phyloP scores from a whole-genome alignment of 331 rosid species.

The Quercus phellos region DNA sequence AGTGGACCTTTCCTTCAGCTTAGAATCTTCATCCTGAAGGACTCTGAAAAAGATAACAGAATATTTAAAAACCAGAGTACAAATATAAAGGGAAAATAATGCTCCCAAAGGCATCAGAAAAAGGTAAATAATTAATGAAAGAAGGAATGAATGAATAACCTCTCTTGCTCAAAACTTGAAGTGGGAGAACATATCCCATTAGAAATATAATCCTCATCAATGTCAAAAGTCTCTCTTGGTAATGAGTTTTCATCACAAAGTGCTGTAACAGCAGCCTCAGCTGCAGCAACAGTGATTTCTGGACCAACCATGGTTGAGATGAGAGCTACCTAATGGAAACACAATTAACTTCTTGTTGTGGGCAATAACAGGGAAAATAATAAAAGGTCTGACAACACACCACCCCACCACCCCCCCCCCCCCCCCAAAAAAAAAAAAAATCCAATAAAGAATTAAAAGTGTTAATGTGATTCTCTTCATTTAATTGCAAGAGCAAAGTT shows the following conservation, averaged over 20 bases:
- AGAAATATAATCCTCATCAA: slow-evolving; percentile 40
- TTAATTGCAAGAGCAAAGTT: not conserved
- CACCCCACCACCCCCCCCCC: not conserved
- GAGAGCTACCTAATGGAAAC: slow-evolving; percentile 65
- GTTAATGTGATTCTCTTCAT: not conserved
- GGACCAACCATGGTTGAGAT: slow-evolving; percentile 75
- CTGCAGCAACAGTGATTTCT: slow-evolving; percentile 73
- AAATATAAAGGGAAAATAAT: slow-evolving; percentile 12
- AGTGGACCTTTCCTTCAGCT: slow-evolving; percentile 33
- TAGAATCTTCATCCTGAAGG: slow-evolving; percentile 42
- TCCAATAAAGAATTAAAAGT: not conserved
- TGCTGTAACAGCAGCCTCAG: slow-evolving; percentile 68
- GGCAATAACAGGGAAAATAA: not conserved
- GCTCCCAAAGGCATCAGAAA: not conserved
- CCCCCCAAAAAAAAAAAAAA: not conserved
- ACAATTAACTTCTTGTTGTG: slow-evolving; percentile 7
- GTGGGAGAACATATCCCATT: slow-evolving; percentile 26
- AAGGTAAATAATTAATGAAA: not conserved
- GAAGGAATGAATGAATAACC: slow-evolving; percentile 39
- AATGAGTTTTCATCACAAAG: slow-evolving; percentile 67
- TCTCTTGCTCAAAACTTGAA: slow-evolving; percentile 36
- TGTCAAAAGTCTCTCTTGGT: slow-evolving; percentile 69
- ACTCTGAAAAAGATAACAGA: slow-evolving; percentile 39
- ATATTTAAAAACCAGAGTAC: slow-evolving; percentile 12
- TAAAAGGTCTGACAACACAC: not conserved